These are phyloP conservation scores for Zygoascus ofunaensis DNA, from an alignment of 805 yeast species.

Conservation along the genomic window DNA sequence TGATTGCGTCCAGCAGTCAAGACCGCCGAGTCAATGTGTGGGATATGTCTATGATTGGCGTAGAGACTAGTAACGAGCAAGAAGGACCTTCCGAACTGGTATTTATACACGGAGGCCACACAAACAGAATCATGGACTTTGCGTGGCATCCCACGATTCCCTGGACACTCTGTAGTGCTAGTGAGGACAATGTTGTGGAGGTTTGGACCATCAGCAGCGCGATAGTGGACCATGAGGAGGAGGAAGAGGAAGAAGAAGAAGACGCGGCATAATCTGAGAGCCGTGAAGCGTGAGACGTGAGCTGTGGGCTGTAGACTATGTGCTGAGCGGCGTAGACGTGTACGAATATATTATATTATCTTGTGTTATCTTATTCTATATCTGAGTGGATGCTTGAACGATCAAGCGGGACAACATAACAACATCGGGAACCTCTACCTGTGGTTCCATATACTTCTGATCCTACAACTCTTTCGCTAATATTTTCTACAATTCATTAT, in stretches of 20 bases:
- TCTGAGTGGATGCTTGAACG: no score
- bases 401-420: no score
- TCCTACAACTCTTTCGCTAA: no score
- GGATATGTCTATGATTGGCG: conserved; percentile 55
- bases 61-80: conserved; percentile 39
- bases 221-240: conserved; percentile 30
- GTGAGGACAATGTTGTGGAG: conserved; percentile 69
- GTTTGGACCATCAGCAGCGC: conserved; percentile 63
- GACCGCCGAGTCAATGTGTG: conserved; percentile 69
- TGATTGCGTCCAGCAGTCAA: conserved; percentile 49
- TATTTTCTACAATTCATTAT: no score
- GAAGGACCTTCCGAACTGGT: conserved; percentile 67
- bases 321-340: no score
- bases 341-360: no score
- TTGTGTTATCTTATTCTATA: conserved; percentile 1
- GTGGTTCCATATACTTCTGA: no score
- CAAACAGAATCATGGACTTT: conserved; percentile 56
- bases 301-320: no score
- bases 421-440: no score
- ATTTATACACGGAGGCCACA: conserved; percentile 85
- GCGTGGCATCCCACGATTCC: conserved; percentile 57
- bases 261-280: conserved; percentile 15
- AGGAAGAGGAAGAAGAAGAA: conserved; percentile 31
- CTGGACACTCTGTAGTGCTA: conserved; percentile 55
- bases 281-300: background rate